phyloP scores from a whole-genome alignment of 2,329 filamentous ascomycete genomes.

The Penicillium fuscoglaucum region DNA sequence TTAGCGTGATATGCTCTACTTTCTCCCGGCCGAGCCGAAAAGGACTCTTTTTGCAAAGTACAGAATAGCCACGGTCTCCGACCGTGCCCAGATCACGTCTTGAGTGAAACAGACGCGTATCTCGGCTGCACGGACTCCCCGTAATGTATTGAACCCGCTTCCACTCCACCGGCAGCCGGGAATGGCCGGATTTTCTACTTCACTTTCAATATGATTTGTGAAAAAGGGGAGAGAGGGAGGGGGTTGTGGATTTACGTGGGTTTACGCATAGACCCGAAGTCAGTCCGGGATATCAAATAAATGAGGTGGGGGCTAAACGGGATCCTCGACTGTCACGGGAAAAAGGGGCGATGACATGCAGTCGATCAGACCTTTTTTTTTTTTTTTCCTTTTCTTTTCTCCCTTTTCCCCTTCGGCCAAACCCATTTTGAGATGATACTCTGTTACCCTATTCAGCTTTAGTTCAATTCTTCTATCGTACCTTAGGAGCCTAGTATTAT shows the following conservation, averaged over 20 bases:
- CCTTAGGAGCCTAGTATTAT: neutral
- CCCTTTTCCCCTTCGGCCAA: slow-evolving; percentile 8
- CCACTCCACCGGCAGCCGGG: slow-evolving; percentile 23
- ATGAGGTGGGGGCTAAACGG: slow-evolving; percentile 11
- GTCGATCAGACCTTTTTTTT: slow-evolving; percentile 14
- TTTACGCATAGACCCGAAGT: slow-evolving; percentile 6
- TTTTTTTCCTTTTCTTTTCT: no score
- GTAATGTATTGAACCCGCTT: slow-evolving; percentile 7
- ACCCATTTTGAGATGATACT: neutral
- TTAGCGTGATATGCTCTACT: neutral
- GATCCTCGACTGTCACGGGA: slow-evolving; percentile 12
- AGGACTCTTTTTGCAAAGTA: neutral
- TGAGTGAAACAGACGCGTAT: slow-evolving; percentile 39
- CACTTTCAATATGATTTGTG: neutral
- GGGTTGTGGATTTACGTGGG: neutral
- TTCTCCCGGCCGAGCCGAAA: slow-evolving; percentile 15
- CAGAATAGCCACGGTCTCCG: slow-evolving; percentile 1
- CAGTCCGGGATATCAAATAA: slow-evolving; percentile 1
- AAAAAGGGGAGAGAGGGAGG: neutral
- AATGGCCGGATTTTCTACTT: slow-evolving; percentile 22
- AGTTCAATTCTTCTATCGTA: neutral
- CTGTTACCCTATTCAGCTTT: neutral
- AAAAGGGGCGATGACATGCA: slow-evolving; percentile 27
- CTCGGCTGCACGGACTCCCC: slow-evolving; percentile 37
- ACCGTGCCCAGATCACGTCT: slow-evolving; percentile 15